Conservation (phyloP, 805 yeast genomes). For the Monosporozyma solicola region DNA sequence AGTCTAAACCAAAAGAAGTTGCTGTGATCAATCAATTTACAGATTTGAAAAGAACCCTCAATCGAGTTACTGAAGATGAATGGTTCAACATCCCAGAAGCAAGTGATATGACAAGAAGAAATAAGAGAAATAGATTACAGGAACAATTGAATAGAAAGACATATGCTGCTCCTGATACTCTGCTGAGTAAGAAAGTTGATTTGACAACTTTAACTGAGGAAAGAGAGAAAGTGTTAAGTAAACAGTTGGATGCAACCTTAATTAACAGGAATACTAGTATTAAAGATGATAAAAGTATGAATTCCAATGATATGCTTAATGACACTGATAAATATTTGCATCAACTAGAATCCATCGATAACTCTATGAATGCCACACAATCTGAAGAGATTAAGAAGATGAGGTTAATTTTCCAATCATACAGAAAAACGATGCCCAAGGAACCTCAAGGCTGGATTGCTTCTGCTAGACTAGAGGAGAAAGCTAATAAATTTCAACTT, state of each 20-base stretch:
- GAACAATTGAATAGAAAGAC: conserved; percentile 56
- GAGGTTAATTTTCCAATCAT: conserved; percentile 52
- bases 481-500: conserved; percentile 41
- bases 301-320: conserved; percentile 15
- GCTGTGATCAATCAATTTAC: conserved; percentile 35
- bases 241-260: conserved; percentile 40
- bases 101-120: conserved; percentile 72
- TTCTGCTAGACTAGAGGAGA: conserved; percentile 68
- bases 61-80: conserved; percentile 52
- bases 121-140: conserved; percentile 60
- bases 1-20: not conserved
- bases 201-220: conserved; percentile 54
- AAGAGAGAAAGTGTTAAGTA: conserved; percentile 48
- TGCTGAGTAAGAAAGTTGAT: conserved; percentile 37
- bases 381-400: conserved; percentile 53
- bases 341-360: conserved; percentile 24
- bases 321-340: conserved; percentile 36
- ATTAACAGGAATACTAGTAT: conserved; percentile 5
- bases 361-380: conserved; percentile 16
- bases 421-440: conserved; percentile 62
- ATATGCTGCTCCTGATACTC: conserved; percentile 76
- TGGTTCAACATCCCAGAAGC: conserved; percentile 86
- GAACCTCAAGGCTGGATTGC: conserved; percentile 81
- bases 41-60: conserved; percentile 57
- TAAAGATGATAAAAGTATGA: conserved; percentile 8